A percentile compares a stretch with the other conserved stretches of the same genome.
Conservation (phyloP, 139 green algal genomes). For the Zygnema circumcarinatum region DNA sequence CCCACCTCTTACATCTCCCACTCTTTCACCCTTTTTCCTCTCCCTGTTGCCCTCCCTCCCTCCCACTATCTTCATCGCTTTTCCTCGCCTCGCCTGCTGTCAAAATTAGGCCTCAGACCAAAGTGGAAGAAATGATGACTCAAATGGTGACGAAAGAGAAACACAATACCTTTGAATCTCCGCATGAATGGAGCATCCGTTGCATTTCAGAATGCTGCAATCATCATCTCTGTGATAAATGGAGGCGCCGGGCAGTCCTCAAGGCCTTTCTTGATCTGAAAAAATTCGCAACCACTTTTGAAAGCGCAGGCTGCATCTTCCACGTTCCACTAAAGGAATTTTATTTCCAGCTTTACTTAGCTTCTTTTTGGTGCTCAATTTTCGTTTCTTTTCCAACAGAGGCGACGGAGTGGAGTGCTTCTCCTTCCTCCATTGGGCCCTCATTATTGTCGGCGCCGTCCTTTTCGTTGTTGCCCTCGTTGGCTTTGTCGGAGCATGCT, state of each 20-base stretch:
- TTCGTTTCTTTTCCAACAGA: background rate
- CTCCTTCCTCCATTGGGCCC: slow-evolving; percentile 12
- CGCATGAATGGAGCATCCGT: background rate
- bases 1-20: no score
- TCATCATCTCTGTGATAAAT: background rate
- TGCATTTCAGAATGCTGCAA: background rate
- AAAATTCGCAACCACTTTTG: no score
- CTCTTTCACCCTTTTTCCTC: background rate
- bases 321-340: background rate
- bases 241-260: no score
- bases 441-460: slow-evolving; percentile 41
- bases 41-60: background rate
- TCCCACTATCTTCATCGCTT: background rate
- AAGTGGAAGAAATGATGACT: background rate
- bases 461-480: slow-evolving; percentile 46
- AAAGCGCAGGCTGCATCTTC: no score
- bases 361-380: no score
- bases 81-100: background rate
- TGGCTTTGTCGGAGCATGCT: slow-evolving; percentile 42
- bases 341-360: no score
- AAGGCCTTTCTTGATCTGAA: no score
- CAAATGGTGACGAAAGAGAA: background rate
- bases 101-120: background rate
- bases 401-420: slow-evolving; percentile 33
- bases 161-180: background rate